Percentiles rank a stretch among this genome's conserved stretches.
Conservation (phyloP, 805 yeast genomes). For the Cyberlindnera lachancei region DNA sequence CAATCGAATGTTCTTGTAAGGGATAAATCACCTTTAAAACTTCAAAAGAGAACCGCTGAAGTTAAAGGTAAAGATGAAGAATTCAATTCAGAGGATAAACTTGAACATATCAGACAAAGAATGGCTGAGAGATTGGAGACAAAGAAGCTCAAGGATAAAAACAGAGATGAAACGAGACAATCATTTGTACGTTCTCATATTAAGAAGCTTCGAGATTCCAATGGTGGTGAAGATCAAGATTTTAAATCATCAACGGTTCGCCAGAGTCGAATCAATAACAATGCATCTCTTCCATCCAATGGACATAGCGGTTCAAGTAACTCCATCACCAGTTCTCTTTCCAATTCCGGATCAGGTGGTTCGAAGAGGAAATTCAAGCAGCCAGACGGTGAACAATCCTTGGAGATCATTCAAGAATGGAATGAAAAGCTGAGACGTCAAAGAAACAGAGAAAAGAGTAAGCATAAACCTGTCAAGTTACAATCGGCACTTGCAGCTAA, state of each 20-base stretch:
- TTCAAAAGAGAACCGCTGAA: neutral
- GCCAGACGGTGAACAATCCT: neutral
- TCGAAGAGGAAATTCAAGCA: neutral
- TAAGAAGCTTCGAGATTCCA: neutral
- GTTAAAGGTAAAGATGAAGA: slow-evolving; percentile 1
- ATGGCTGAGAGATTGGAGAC: slow-evolving; percentile 14
- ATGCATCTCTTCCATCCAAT: too few relatives aligned
- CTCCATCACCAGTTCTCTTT: too few relatives aligned
- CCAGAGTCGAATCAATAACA: slow-evolving; percentile 1
- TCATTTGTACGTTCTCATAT: slow-evolving; percentile 8
- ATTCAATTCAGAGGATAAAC: slow-evolving; percentile 1
- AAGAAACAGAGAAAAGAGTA: neutral
- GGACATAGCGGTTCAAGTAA: too few relatives aligned
- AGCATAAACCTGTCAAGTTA: slow-evolving; percentile 2
- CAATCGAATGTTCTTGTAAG: neutral
- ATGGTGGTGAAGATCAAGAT: neutral
- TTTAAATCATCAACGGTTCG: slow-evolving; percentile 1
- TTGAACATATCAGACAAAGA: slow-evolving; percentile 11
- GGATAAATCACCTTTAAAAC: neutral
- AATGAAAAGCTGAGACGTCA: slow-evolving; percentile 2
- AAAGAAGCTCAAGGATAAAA: slow-evolving; percentile 13
- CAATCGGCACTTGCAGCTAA: slow-evolving; percentile 2
- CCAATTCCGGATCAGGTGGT: too few relatives aligned
- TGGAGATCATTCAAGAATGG: slow-evolving; percentile 3
- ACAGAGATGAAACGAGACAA: slow-evolving; percentile 4